Percentiles rank a stretch among this genome's conserved stretches.
Conservation (phyloP, 345 rosid genomes). For the Theobroma cacao region DNA sequence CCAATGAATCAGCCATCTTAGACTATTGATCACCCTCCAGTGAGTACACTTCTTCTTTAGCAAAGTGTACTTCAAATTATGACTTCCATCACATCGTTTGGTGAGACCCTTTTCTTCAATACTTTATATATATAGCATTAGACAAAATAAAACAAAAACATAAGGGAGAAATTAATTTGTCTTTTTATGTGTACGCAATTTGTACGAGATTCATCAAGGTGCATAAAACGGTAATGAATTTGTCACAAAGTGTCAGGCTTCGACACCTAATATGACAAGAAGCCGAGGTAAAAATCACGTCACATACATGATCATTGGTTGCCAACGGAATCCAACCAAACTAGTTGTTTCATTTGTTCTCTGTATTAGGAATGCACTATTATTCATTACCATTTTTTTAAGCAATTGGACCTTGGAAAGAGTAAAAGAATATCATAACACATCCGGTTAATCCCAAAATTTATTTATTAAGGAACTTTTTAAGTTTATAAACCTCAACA, state of each 20-base stretch:
- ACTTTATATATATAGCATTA: not conserved
- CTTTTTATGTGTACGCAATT: not conserved
- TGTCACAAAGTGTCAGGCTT: not conserved
- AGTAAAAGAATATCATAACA: not conserved
- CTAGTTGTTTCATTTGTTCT: not conserved
- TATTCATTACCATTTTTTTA: not conserved
- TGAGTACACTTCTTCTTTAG: too few relatives aligned
- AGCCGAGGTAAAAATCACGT: not conserved
- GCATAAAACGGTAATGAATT: not conserved
- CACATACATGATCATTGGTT: not conserved
- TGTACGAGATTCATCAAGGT: not conserved
- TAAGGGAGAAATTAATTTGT: not conserved
- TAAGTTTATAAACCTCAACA: not conserved
- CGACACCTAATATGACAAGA: constrained; percentile 1
- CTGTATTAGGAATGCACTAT: not conserved
- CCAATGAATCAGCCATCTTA: not conserved
- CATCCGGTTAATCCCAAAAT: not conserved
- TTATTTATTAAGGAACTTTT: not conserved
- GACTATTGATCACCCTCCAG: too few relatives aligned
- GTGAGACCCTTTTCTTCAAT: not conserved
- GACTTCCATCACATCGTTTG: not conserved
- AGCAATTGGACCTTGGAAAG: not conserved
- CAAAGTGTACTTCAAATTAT: not conserved
- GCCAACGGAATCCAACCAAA: not conserved
- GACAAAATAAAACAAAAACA: not conserved